phyloP scores from a whole-genome alignment of 2,329 filamentous ascomycete genomes.

The Sphaerulina musiva region DNA sequence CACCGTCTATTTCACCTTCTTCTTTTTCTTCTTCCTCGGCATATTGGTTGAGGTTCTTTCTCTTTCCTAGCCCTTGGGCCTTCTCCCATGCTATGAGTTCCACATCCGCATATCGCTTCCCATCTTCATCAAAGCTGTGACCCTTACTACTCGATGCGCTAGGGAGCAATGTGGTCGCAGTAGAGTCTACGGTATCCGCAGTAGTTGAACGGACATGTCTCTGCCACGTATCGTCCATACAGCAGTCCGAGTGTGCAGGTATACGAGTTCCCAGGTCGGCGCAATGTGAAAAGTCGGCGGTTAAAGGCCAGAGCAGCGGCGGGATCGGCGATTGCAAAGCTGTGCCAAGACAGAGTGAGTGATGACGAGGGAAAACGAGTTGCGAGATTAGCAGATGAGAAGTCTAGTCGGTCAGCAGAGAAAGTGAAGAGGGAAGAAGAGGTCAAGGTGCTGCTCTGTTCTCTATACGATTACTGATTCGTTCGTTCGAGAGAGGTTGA shows the following conservation, averaged over 20 bases:
- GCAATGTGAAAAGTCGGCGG: constrained; percentile 2
- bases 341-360: constrained; percentile 1
- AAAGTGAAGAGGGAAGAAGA: background rate
- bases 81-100: constrained; percentile 18
- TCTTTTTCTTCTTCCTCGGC: constrained; percentile 7
- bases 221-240: constrained; percentile 13
- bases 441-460: background rate
- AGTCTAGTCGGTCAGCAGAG: background rate
- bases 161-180: constrained; percentile 25
- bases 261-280: background rate
- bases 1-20: constrained; percentile 7
- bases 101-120: constrained; percentile 20
- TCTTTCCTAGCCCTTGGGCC: constrained; percentile 8
- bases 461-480: constrained; percentile 1
- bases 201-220: constrained; percentile 5
- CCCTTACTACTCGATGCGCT: constrained; percentile 13
- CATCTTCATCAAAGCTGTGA: constrained; percentile 18
- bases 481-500: background rate
- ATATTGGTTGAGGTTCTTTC: constrained; percentile 10
- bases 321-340: constrained; percentile 11
- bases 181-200: constrained; percentile 23
- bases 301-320: background rate
- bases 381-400: background rate
- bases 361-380: background rate
- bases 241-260: background rate